Evolutionary conservation across 169 alveolate genomes (phyloP).

Genomic region (Eimeria sp.): DNA sequence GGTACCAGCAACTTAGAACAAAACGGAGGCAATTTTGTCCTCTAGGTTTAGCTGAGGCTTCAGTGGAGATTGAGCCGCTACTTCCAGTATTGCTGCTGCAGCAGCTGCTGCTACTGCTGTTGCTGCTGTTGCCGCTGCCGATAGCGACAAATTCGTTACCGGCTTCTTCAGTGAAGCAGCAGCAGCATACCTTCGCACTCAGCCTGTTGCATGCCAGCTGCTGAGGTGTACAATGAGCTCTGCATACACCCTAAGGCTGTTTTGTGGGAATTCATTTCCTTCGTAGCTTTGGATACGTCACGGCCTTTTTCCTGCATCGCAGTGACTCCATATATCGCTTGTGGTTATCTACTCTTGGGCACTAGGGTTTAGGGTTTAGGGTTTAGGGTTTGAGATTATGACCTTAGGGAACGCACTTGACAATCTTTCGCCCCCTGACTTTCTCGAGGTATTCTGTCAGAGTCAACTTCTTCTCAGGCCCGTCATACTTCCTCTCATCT

Average conservation of each 20-base stretch:
- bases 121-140: no score
- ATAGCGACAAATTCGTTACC: not conserved
- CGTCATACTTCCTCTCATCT: constrained; percentile 90
- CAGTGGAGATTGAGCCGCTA: not conserved
- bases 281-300: constrained; percentile 24
- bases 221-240: not conserved
- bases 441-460: constrained; percentile 89
- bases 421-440: constrained; percentile 80
- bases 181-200: not conserved
- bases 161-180: not conserved
- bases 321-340: no score
- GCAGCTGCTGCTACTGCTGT: not conserved
- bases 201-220: not conserved
- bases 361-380: constrained; percentile 31
- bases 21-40: not conserved
- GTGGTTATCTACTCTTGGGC: no score
- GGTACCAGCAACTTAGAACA: not conserved
- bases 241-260: constrained; percentile 1
- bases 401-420: constrained; percentile 36
- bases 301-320: constrained; percentile 8
- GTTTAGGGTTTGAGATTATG: not conserved
- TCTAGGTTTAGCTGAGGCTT: no score
- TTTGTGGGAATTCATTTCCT: not conserved
- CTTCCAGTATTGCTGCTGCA: no score
- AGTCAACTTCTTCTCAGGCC: constrained; percentile 90